Base-by-base conservation (phyloP, 2,329 filamentous ascomycete species). In the Ophiocordyceps camponoti-leonardi region DNA sequence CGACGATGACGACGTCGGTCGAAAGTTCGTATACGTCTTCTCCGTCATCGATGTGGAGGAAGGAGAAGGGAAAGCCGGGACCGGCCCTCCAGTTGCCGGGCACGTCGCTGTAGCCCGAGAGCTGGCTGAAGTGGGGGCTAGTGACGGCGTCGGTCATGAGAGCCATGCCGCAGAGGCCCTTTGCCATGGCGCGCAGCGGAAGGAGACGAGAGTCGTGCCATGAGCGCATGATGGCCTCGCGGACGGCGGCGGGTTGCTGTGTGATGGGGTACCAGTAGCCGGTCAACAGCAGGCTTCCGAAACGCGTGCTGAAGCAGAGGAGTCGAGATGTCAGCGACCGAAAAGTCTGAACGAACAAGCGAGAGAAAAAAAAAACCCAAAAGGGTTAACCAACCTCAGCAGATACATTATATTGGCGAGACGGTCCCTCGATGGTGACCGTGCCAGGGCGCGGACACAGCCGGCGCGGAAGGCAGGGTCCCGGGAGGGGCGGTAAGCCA, bases 1-100 rank as follows among this genome's bases (percentile, higher is more conserved):
- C 88, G 19, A 95, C 72, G 52, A 95, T 79, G 39, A 94, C 77
- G 1, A 94, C 77, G 59, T 95, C 90, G 0, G 83, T 81, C 45
- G 86, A 77, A 37, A 93, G 65, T 3, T 71, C 69, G 50, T 79
- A 76, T 0, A 75, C 67, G 5, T 55, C 51, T n/a, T 53, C 50
- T 6, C 56, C 58, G 2, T 55, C 45, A 2, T 57, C 60, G 51
- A 81, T 67, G 54, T 83, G 77, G 42, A 82, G 55, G 52, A 85
- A 85, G 1, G 67, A 58, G 55, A 73, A 84, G 33, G 73, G 64
- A 48, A 71, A 75, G 4, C 67, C 67, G 35, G 68, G 62, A 2
- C 66, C 71, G 0, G 72, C 64, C 42, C 63, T 63, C 65, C 73
- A 75, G 49, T 67, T 59, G 2, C 57, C 51, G 1, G 77, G 76